Evolutionary conservation across 192 early-diverging fungal species (phyloP).

Genomic region (Coemansia reversa): DNA sequence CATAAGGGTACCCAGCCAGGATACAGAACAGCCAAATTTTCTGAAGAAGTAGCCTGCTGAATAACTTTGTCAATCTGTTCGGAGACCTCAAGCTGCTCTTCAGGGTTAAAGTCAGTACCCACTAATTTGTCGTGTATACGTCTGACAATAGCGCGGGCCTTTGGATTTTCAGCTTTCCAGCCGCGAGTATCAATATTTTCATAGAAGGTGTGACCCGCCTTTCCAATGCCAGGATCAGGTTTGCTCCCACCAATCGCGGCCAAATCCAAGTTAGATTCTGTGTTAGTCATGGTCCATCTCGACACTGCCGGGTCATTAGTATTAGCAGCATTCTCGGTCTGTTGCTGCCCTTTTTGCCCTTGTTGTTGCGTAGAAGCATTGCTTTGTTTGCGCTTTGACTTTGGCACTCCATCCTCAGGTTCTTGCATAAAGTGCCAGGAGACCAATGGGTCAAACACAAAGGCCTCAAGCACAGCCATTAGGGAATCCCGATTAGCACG

Average conservation of each 20-base stretch:
- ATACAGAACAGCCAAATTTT: slow-evolving; percentile 67
- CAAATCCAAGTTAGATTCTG: slow-evolving; percentile 8
- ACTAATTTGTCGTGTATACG: slow-evolving; percentile 96
- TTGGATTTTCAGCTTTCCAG: slow-evolving; percentile 63
- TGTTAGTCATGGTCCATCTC: slow-evolving; percentile 8
- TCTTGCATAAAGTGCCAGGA: slow-evolving; percentile 32
- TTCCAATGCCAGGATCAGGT: slow-evolving; percentile 12
- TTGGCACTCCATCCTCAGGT: background rate
- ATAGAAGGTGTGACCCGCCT: slow-evolving; percentile 7
- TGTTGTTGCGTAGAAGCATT: slow-evolving; percentile 3
- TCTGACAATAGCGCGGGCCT: slow-evolving; percentile 83
- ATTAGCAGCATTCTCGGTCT: slow-evolving; percentile 3
- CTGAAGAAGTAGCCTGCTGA: slow-evolving; percentile 84
- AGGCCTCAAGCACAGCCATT: slow-evolving; percentile 99
- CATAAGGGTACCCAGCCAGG: slow-evolving; percentile 43
- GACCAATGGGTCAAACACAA: slow-evolving; percentile 88
- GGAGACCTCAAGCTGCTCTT: slow-evolving; percentile 74
- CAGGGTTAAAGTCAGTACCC: slow-evolving; percentile 89
- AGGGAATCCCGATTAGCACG: slow-evolving; percentile 95
- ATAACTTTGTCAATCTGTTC: slow-evolving; percentile 90
- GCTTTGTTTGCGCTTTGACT: background rate
- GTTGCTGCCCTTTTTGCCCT: background rate
- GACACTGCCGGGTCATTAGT: background rate
- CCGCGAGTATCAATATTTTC: slow-evolving; percentile 29
- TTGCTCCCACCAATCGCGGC: slow-evolving; percentile 20